Evolutionary conservation across 768 basidiomycete species (phyloP), one percentile per base, ranked within the genome.

Genomic region (Pisolithus sp.): DNA sequence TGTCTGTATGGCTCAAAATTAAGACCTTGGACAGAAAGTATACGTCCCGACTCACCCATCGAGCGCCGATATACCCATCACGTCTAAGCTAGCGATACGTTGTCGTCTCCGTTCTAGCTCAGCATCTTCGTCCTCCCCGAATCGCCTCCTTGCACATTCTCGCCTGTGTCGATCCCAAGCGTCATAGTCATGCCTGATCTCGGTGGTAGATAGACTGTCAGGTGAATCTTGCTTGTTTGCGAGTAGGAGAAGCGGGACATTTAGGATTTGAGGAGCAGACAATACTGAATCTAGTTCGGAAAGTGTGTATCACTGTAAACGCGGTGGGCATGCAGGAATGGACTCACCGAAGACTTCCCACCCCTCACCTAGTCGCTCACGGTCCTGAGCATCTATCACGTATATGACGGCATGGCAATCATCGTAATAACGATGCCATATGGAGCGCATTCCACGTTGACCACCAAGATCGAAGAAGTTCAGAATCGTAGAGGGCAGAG

Each of bases 401-500:
- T 90, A 99, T 38, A 89, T 92, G 42, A 98, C 91, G 7, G 94
- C 95, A 67, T 99, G 95, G 57, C 93, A 96, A 65, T 97, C 93
- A 50, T 91, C 87, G 66, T 95, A 97, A 70, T 99, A 99, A 51
- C 81, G 76, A 53, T 86, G 83, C 94, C 95, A 98, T 57, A 99
- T 95, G 34, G 83, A 86, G 26, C 95, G 79, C 38, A 99, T 95
- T 21, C 94, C 93, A 1, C 86, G 76, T 64, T 98, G 95, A 0
- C 95, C 95, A 10, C 96, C 95, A 9, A 99, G 76, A 64, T 99
- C 96, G 83, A 93, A 96, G 76, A 98, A 97, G 63, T 92, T 90
- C 24, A 98, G 80, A 26, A 95, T 87, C 0, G 93, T 93, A 0
- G 93, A 95, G 0, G 96, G 92, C 5, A 99, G 77, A 0, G 83